Evolutionary conservation across 2,329 filamentous ascomycete species (phyloP), one percentile per base, ranked within the genome.

Genomic region (Penicillium sp.): DNA sequence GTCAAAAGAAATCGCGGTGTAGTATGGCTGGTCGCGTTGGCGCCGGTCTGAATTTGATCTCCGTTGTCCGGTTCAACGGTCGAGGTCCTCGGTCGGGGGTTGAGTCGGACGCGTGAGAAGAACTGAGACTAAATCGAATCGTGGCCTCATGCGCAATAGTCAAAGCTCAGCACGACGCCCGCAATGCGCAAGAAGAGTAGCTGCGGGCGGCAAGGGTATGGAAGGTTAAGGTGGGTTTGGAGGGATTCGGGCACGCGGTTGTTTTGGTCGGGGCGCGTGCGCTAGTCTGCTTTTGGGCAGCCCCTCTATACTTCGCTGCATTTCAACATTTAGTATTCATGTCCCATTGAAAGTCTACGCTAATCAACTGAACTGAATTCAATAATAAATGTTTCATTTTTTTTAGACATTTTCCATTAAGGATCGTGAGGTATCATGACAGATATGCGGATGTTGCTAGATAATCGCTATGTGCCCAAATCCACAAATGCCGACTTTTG

Each of bases 231-330:
- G 56, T 54, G 56, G 53, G 56, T 56, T 60, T 55, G 47, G 58
- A 56, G 53, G 48, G 55, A 58, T 60, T 60, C 56, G 57, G 44
- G 56, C 65, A 68, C 66, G 66, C 66, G 65, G 65, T 69, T 69
- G 66, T 69, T 70, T 70, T 69, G 67, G 66, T 69, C 59, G 62
- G 65, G 61, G 64, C 66, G 67, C 65, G 67, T 67, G 59, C 66
- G 59, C 67, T 69, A 70, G 58, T 50, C 65, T 55, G 15, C 12
- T 28, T 68, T 68, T 59, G 37, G 65, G 65, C 46, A 41, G 43
- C 52, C 46, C 52, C 49, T 56, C 53, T 35, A 47, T 39, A 41
- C 15, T 35, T 35, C 39, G 28, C 46, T 29, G 18, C 27, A 6
- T 12, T 27, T 39, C 38, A 18, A 33, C 15, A 27, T 47, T n/a